These are phyloP conservation scores for Fraxinus velutina DNA, from an alignment of 305 asterid species.

Conservation along the genomic window DNA sequence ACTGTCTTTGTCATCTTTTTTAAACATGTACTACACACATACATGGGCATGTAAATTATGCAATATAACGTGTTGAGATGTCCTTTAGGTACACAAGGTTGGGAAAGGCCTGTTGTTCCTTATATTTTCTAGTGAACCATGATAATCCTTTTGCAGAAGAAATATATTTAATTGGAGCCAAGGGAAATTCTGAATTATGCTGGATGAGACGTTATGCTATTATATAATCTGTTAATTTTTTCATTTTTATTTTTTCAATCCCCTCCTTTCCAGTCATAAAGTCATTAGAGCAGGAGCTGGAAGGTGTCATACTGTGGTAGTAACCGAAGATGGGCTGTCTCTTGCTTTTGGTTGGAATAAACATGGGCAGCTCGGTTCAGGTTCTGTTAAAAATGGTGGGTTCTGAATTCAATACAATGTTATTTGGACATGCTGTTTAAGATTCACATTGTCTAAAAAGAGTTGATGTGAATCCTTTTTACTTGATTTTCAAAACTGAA, in stretches of 20 bases:
- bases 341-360: slow-evolving; percentile 96
- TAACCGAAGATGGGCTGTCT: slow-evolving; percentile 70
- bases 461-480: neutral
- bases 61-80: neutral
- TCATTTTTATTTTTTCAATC: neutral
- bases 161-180: neutral
- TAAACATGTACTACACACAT: neutral
- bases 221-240: slow-evolving; percentile 3
- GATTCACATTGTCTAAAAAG: neutral
- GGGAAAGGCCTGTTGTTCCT: neutral
- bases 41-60: neutral
- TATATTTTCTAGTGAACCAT: neutral
- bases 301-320: slow-evolving; percentile 79
- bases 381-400: slow-evolving; percentile 77
- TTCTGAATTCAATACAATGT: slow-evolving; percentile 1
- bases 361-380: slow-evolving; percentile 88
- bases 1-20: neutral
- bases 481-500: neutral
- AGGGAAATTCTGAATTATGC: neutral
- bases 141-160: neutral
- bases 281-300: slow-evolving; percentile 76
- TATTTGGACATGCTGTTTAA: neutral
- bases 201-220: neutral
- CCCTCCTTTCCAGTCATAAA: slow-evolving; percentile 53
- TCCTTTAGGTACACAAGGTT: neutral